These are phyloP conservation scores for Lichtheimia hyalospora DNA, from an alignment of 371 early-diverging fungal species.

Conservation along the genomic window DNA sequence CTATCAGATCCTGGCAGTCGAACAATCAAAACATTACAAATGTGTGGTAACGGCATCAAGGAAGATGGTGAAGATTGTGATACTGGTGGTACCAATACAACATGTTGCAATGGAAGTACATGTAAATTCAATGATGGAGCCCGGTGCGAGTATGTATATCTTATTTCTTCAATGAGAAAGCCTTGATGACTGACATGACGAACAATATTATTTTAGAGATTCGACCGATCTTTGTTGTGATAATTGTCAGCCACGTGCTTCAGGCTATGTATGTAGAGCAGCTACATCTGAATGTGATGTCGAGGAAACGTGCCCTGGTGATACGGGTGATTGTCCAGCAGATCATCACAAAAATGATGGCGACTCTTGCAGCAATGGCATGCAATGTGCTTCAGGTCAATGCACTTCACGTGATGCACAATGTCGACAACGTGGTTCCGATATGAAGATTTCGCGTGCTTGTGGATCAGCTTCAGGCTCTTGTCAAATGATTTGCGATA, in stretches of 20 bases:
- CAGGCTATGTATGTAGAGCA: slow-evolving; percentile 70
- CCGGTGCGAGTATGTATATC: slow-evolving; percentile 63
- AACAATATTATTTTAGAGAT: slow-evolving; percentile 52
- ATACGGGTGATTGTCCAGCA: slow-evolving; percentile 71
- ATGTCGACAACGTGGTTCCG: slow-evolving; percentile 60
- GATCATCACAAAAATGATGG: slow-evolving; percentile 73
- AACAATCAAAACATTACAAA: slow-evolving; percentile 48
- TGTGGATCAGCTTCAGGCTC: slow-evolving; percentile 48
- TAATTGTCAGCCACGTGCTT: slow-evolving; percentile 68
- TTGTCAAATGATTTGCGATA: slow-evolving; percentile 71
- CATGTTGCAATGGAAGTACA: slow-evolving; percentile 80
- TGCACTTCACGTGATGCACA: slow-evolving; percentile 89
- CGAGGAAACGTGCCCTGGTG: slow-evolving; percentile 80
- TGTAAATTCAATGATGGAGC: slow-evolving; percentile 82
- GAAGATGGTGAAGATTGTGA: slow-evolving; percentile 95
- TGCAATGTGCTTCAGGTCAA: slow-evolving; percentile 83
- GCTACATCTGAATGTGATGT: slow-evolving; percentile 82
- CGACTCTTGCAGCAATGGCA: slow-evolving; percentile 55
- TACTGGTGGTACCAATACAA: slow-evolving; percentile 74
- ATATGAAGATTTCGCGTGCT: slow-evolving; percentile 43
- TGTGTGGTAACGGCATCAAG: slow-evolving; percentile 94
- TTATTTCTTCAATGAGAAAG: background rate
- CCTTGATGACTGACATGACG: background rate
- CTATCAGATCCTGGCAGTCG: slow-evolving; percentile 56
- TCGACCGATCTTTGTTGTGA: slow-evolving; percentile 82